Evolutionary conservation across 2,329 filamentous ascomycete species (phyloP), one percentile per base, ranked within the genome.

Genomic region (Trichophaea hybrida): DNA sequence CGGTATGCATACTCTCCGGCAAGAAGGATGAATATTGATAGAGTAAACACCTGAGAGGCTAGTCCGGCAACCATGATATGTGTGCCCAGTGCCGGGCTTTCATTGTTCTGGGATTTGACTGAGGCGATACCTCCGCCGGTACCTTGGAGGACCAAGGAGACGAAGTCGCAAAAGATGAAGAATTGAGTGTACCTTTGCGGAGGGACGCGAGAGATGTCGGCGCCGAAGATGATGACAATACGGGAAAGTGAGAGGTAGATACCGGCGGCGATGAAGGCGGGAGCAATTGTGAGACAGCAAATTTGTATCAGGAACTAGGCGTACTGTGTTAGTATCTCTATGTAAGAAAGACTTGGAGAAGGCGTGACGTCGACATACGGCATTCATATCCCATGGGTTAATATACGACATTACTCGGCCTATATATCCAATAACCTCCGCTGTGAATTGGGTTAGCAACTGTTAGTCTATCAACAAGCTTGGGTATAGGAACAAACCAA

Each of bases 51-150:
- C 67, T 85, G 82, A 69, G 78, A 80, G 15, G 75, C 70, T 0
- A 85, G 75, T 35, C 83, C 83, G 4, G 80, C 80, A n/a, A 85
- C 75, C 76, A 82, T 82, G 71, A 84, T 77, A 68, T 84, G 73
- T 63, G 78, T 75, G n/a, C 80, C 82, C 0, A 68, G 65, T 1
- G 71, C 63, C 12, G 72, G 65, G 13, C 69, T 68, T 5, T 72
- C 58, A 49, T 72, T 64, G 56, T 74, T 69, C 15, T 65, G 59
- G 1, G 63, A 59, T 5, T 31, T 50, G 0, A 75, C 75, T 0
- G 80, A 78, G 1, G 81, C 52, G 51, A 81, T 72, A 55, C 75
- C 79, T 60, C 80, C 80, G 15, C 80, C 80, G 6, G 74, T 74
- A 4, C 78, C 79, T 69, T 83, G 80, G 4, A 82, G 70, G 10